These are phyloP conservation scores for Tilletia horrida DNA, from an alignment of 1,284 basidiomycete species.

Conservation along the genomic window DNA sequence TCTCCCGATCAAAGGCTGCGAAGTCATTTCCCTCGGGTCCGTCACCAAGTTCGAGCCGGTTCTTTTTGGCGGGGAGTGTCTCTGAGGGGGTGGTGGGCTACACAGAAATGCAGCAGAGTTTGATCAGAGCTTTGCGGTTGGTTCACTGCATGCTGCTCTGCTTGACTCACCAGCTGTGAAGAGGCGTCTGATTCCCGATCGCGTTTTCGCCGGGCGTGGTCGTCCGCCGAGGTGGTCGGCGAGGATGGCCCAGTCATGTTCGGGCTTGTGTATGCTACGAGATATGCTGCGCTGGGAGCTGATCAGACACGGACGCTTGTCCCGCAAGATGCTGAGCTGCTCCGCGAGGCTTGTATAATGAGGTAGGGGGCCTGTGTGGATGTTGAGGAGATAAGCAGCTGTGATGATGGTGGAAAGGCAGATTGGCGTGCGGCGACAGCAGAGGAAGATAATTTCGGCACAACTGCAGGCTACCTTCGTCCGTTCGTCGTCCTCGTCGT, in stretches of 20 bases:
- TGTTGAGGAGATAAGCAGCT: too few relatives aligned
- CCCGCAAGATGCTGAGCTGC: neutral
- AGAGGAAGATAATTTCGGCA: constrained; percentile 1
- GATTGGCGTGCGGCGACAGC: neutral
- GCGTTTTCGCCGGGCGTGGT: constrained; percentile 11
- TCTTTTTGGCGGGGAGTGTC: constrained; percentile 43
- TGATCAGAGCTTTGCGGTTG: too few relatives aligned
- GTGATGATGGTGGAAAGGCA: neutral
- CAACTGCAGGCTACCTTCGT: too few relatives aligned
- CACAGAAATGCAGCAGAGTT: too few relatives aligned
- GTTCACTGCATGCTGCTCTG: too few relatives aligned
- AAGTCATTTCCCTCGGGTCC: neutral
- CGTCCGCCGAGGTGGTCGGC: constrained; percentile 4
- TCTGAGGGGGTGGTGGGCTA: constrained; percentile 23
- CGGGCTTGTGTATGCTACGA: neutral
- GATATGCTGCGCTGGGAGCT: neutral
- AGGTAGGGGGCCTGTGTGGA: too few relatives aligned
- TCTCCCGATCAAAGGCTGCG: neutral
- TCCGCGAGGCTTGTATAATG: neutral
- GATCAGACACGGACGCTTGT: neutral
- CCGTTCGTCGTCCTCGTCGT: too few relatives aligned
- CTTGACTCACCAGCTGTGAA: constrained; percentile 9
- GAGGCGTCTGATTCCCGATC: constrained; percentile 5
- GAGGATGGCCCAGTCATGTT: constrained; percentile 3
- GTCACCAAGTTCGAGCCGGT: constrained; percentile 31